Percentiles rank a stretch among this genome's conserved stretches.
These are phyloP conservation scores for Pleurotus citrinopileatus DNA, from an alignment of 768 basidiomycete genomes.

Conservation along the genomic window DNA sequence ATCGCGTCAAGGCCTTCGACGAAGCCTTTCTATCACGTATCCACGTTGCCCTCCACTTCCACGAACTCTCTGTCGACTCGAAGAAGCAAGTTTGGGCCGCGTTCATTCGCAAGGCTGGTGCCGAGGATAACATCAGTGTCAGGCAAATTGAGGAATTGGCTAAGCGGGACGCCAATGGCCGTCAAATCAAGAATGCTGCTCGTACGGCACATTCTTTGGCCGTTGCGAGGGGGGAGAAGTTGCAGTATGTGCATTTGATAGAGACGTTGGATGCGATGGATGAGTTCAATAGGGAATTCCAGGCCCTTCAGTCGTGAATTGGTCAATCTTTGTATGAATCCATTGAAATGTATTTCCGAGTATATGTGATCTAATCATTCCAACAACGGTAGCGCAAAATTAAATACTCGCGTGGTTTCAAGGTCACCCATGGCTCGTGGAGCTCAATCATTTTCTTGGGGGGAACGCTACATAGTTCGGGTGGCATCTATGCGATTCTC, in stretches of 20 bases:
- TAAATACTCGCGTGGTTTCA: no score
- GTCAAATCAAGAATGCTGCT: constrained; percentile 70
- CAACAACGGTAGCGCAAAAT: no score
- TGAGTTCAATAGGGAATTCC: constrained; percentile 51
- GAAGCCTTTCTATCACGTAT: constrained; percentile 69
- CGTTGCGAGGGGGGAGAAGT: constrained; percentile 39
- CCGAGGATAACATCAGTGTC: constrained; percentile 26
- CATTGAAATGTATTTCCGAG: no score
- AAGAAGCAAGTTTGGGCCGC: constrained; percentile 62
- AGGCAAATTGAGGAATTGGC: constrained; percentile 46
- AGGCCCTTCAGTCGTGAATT: no score
- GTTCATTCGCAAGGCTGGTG: constrained; percentile 49
- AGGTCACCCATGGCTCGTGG: no score
- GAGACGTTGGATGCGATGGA: constrained; percentile 63
- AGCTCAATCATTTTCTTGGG: no score
- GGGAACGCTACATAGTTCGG: no score
- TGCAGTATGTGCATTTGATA: constrained; percentile 49
- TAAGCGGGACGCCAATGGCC: constrained; percentile 53
- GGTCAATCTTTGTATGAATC: no score
- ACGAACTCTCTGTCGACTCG: constrained; percentile 49
- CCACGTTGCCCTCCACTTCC: constrained; percentile 65
- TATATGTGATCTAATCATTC: no score
- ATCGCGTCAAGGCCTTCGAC: constrained; percentile 58
- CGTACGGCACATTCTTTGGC: constrained; percentile 64
- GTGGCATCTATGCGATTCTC: no score